Conservation (phyloP, 1,284 basidiomycete genomes). For the Sanghuangporus sanghuang region DNA sequence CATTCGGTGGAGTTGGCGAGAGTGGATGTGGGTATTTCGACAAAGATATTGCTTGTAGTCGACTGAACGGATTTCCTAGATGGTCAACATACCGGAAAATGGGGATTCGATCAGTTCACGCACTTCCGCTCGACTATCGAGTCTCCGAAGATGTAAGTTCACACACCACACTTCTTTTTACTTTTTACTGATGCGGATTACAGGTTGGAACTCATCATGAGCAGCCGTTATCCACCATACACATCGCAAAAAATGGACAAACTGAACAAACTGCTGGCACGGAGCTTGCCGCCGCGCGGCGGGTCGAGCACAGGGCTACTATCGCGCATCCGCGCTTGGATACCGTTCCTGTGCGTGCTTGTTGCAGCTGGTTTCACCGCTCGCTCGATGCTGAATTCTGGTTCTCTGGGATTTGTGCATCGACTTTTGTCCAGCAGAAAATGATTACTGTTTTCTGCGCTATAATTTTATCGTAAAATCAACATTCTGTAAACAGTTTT, state of each 20-base stretch:
- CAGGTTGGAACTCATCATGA: conserved; percentile 43
- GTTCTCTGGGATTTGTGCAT: neutral
- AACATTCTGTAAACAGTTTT: no score
- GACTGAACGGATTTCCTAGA: conserved; percentile 30
- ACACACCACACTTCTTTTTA: neutral
- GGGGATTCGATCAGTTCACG: conserved; percentile 63
- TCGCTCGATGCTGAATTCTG: neutral
- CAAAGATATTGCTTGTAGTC: neutral
- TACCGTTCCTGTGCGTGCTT: conserved; percentile 13
- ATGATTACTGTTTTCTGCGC: neutral
- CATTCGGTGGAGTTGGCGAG: conserved; percentile 68
- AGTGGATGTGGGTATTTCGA: conserved; percentile 55
- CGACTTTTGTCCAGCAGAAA: neutral
- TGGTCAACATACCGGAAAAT: conserved; percentile 61
- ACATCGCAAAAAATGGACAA: conserved; percentile 26
- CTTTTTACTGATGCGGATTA: conserved; percentile 28
- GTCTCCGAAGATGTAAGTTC: conserved; percentile 54
- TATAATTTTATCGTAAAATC: no score
- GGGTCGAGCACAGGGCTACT: neutral
- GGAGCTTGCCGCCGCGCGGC: conserved; percentile 12
- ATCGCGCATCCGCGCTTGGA: neutral
- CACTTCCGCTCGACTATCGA: conserved; percentile 59
- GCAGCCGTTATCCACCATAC: conserved; percentile 63
- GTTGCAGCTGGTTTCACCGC: conserved; percentile 10
- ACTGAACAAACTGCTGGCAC: conserved; percentile 1